Conservation (phyloP, 1,284 basidiomycete genomes). For the Ustilago hordei region DNA sequence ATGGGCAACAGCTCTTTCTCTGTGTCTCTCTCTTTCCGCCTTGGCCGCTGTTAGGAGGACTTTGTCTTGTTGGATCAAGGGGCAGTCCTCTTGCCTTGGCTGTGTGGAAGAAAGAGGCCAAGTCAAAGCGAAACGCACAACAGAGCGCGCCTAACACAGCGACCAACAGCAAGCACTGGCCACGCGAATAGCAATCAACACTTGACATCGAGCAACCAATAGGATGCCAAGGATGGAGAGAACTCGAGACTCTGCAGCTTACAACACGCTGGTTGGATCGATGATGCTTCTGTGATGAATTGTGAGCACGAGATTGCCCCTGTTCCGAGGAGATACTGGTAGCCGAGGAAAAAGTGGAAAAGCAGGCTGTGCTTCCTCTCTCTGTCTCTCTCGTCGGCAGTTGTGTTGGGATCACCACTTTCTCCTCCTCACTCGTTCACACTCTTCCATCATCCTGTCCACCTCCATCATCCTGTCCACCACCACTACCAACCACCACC, state of each 20-base stretch:
- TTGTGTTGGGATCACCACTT: slow-evolving; percentile 5
- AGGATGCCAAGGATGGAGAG: not conserved
- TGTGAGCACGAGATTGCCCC: not conserved
- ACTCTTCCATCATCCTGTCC: not conserved
- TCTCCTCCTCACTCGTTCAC: not conserved
- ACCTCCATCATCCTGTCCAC: not conserved
- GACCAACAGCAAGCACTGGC: not conserved
- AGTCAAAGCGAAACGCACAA: not conserved
- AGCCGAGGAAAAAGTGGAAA: not conserved
- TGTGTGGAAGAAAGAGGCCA: not conserved
- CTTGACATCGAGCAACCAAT: not conserved
- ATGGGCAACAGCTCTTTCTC: slow-evolving; percentile 5
- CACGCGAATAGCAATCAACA: not conserved
- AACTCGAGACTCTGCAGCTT: too few relatives aligned
- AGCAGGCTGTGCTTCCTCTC: slow-evolving; percentile 8
- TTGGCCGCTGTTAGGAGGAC: not conserved
- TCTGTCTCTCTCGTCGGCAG: too few relatives aligned
- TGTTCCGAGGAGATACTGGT: not conserved
- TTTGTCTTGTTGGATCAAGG: not conserved
- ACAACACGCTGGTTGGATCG: too few relatives aligned
- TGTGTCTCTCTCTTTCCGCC: not conserved
- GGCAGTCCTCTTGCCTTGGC: not conserved
- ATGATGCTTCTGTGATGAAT: too few relatives aligned
- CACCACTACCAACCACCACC: not conserved
- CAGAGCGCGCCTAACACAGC: not conserved